phyloP scores from a whole-genome alignment of 169 alveolate species.

The Cryptosporidium sp. region DNA sequence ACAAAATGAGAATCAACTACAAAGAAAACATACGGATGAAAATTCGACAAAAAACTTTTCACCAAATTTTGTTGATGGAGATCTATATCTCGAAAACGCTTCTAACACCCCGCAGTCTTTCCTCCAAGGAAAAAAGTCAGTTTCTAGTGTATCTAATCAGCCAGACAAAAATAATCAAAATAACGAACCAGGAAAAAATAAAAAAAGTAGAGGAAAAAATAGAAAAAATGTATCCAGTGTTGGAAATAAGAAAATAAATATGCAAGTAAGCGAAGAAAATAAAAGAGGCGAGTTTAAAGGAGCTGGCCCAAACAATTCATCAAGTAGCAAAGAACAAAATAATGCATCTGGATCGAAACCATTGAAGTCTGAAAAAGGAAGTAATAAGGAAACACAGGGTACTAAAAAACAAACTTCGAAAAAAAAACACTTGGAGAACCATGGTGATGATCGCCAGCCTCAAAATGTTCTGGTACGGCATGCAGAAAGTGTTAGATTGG shows the following conservation, averaged over 20 bases:
- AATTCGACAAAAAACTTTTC: not conserved
- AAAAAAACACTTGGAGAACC: not conserved
- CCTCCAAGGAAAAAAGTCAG: too few relatives aligned
- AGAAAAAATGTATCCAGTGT: not conserved
- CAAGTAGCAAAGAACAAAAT: not conserved
- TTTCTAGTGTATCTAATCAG: too few relatives aligned
- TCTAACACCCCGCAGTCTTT: too few relatives aligned
- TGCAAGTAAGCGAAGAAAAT: not conserved
- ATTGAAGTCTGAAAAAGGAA: not conserved
- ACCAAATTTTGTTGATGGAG: too few relatives aligned
- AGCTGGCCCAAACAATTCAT: not conserved
- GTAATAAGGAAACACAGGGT: not conserved
- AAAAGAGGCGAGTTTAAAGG: not conserved
- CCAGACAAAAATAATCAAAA: too few relatives aligned
- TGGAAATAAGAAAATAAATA: too few relatives aligned
- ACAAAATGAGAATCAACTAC: not conserved
- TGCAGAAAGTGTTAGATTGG: conserved; percentile 1
- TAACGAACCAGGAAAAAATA: not conserved
- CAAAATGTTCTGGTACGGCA: not conserved
- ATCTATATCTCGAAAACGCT: too few relatives aligned
- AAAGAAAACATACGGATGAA: not conserved
- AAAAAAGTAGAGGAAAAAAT: not conserved
- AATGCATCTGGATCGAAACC: not conserved
- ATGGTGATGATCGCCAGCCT: not conserved
- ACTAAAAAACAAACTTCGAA: not conserved